Evolutionary conservation across 2,329 filamentous ascomycete genomes (phyloP), one percentile per base, ranked within the genome.

Genomic region (Neonectria neomacrospora): DNA sequence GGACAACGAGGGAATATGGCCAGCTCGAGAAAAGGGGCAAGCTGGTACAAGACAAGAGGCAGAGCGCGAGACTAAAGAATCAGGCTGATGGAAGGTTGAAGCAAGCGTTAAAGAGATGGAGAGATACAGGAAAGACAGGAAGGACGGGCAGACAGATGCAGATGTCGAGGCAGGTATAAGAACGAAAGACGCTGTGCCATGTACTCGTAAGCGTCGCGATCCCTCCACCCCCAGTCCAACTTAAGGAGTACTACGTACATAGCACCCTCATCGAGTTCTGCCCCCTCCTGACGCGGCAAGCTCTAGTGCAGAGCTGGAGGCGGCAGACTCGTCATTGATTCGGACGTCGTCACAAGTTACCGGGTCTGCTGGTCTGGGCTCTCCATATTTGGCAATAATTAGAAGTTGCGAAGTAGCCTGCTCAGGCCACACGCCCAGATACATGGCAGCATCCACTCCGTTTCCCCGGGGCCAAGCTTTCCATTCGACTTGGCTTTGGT

Each of bases 291-390:
- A n/a, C 47, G n/a, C 28, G 16, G 26, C 16, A 47, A 22, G 12
- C 22, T 16, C 22, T 41, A 41, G 37, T 41, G n/a, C 8, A n/a
- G 18, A 23, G 22, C n/a, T 9, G 26, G 45, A 48, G 47, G 26
- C n/a, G 45, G n/a, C 26, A 50, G 47, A 18, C 47, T 50, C 47
- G 47, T 50, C 47, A 50, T n/a, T 10, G 47, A 50, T 50, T 20
- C n/a, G 18, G n/a, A 50, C 47, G 28, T 20, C 47, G 47, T 50
- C 45, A 48, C 9, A 48, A 48, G 8, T 22, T 32, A 48, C 23
- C 10, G 11, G 34, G 34, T 18, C 32, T 14, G 32, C 2, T 16
- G 6, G 32, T 34, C 14, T 7, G 6, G 32, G 6, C 6, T 34
- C 32, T 16, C 32, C 32, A 34, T 34, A 34, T n/a, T 39, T n/a